A percentile compares a stretch with the other conserved stretches of the same genome.
These are phyloP conservation scores for Tetrapisispora namnaoensis DNA, from an alignment of 805 yeast genomes.

Conservation along the genomic window DNA sequence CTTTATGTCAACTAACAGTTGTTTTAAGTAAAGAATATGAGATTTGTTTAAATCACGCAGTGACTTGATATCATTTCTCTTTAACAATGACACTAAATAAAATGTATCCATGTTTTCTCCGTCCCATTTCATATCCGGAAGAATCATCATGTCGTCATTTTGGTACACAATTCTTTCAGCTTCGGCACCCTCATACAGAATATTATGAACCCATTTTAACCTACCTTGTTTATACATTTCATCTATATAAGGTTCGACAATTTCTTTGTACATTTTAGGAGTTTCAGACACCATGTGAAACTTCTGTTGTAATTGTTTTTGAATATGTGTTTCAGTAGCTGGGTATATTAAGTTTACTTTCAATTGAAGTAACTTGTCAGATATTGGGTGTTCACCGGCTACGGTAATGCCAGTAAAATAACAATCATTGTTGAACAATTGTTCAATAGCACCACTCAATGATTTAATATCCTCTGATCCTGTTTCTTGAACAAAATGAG, in stretches of 20 bases:
- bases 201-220: constrained; percentile 85
- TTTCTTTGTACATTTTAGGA: constrained; percentile 54
- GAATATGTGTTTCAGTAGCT: constrained; percentile 77
- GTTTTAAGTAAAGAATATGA: constrained; percentile 51
- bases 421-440: constrained; percentile 4
- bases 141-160: constrained; percentile 55
- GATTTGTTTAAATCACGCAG: constrained; percentile 58
- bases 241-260: constrained; percentile 67
- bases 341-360: constrained; percentile 78
- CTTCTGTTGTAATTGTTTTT: constrained; percentile 58
- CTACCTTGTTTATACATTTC: constrained; percentile 63
- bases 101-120: constrained; percentile 55
- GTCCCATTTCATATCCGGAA: constrained; percentile 99
- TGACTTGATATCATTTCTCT: constrained; percentile 57
- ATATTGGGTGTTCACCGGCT: neutral
- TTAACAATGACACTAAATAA: constrained; percentile 69
- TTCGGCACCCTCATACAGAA: constrained; percentile 74
- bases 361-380: neutral
- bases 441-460: constrained; percentile 24
- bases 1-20: constrained; percentile 36
- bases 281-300: constrained; percentile 65
- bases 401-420: constrained; percentile 2
- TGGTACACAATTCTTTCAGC: constrained; percentile 64
- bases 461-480: neutral
- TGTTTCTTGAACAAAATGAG: constrained; percentile 37